Base-by-base conservation (phyloP, 352 stramenopile species). In the Phytophthora capsici region DNA sequence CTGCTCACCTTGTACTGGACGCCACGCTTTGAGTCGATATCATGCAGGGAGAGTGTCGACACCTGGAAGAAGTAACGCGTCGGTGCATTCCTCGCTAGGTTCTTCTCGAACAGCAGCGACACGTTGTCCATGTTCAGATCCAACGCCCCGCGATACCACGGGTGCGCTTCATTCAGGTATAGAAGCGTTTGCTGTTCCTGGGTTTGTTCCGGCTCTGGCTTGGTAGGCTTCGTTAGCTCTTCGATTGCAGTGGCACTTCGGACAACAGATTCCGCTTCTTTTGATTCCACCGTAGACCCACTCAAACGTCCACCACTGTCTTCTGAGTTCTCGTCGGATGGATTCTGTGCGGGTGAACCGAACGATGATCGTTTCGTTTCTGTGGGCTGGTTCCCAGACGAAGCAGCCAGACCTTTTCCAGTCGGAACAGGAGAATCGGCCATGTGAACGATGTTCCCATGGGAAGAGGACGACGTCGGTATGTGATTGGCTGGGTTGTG, bases 51-150 rank as follows among this genome's bases (percentile, higher is more conserved):
- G 0, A 93, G 58, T 20, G 82, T 93, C 14, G 87, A 93, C 0
- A 93, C 85, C 62, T 95, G 87, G 44, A 95, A 95, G 50, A 93
- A 93, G 57, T 82, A 93, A n/a, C 76, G 78, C 17, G 86, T 93
- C 25, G 87, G 87, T 2, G 87, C 84, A 46, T 90, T 92, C 25
- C 82, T 78, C 3, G 85, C 87, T 6, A 93, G 60, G 6, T 82
- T 88, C 49, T 93, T 95, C 60, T 93, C 87, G 36, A 95, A 93
- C 8, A 95, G 56, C 17, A 95, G 66, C 25, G 83, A 95, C 13
- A 91, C 83, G 38, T 80, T 91, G 46, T 89, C 71, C 47, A 82
- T 69, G 34, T 93, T 93, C 12, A 93, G 60, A 41, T 95, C 82
- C 46, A 95, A 71, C 16, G 86, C 83, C 22, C 85, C 85, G 19